Base-by-base conservation (phyloP, 352 stramenopile genomes). In the Pythium sukuiense region DNA sequence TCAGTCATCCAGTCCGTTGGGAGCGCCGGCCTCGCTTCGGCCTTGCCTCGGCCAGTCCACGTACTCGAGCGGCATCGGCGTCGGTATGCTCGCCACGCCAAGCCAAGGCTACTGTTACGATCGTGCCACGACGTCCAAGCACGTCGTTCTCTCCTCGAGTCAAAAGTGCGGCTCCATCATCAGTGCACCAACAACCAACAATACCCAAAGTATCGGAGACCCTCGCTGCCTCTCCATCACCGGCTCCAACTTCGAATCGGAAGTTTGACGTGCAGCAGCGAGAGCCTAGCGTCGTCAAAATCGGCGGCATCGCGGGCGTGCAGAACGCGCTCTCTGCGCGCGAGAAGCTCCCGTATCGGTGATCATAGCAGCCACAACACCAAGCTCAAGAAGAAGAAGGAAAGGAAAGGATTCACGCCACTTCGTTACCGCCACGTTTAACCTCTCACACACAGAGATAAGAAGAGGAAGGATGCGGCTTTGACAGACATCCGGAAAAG, bases 261-360 rank as follows among this genome's bases (percentile, higher is more conserved):
- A 84, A 78, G 62, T 90, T 87, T 48, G 69, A 88, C 27, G 75
- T 90, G 9, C 64, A 79, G 4, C 76, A 73, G 55, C 81, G 76
- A 12, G 74, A 79, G 18, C 45, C 63, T 9, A 35, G 70, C 41
- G 55, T 61, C n/a, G 46, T 49, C 32, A 55, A 57, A 33, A 37
- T 69, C 7, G 32, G 73, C 16, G 77, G 79, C 16, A 53, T 90
- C 16, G 76, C 73, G 18, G 82, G 82, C 0, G 66, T 83, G 6
- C 48, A 76, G 16, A 88, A 79, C 30, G 46, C 43, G 6, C 64
- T 90, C 3, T 84, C 75, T 6, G 48, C 63, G 26, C 76, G 80
- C 2, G 80, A 88, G 29, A 68, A 71, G 55, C 53, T 90, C 55
- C 82, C 76, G 26, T 90, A 89, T 60, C 77, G 80, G 43, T 90